Evolutionary conservation across 352 stramenopile species (phyloP), one percentile per base, ranked within the genome.

Genomic region (Phytophthora meadii): DNA sequence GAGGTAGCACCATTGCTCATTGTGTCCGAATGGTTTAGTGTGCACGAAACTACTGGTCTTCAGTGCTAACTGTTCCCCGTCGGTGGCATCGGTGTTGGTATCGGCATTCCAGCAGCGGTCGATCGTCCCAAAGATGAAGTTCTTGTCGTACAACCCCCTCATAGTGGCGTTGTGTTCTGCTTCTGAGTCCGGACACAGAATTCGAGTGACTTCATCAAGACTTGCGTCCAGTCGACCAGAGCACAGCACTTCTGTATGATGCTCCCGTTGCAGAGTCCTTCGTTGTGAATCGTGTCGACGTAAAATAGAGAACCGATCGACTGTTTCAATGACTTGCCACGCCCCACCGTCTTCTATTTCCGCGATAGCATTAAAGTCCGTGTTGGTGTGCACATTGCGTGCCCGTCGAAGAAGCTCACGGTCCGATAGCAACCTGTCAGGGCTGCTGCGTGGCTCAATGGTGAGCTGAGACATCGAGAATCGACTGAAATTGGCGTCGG

Each of bases 91-190:
- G 1, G 14, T 17, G 1, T 55, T 14, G 9, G 30, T 17, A 3
- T 55, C n/a, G 9, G 30, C 7, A 5, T 10, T 50, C n/a, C n/a
- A 6, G n/a, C n/a, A 17, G 2, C 61, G 68, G 17, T 70, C 67
- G 9, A 61, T 45, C 3, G 67, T 64, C 15, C 67, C 67, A 34
- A 75, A 75, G 50, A 70, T 75, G 37, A 66, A 75, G 5, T 68
- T 54, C 28, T 66, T 60, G 27, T 22, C 25, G 15, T 79, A 72
- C 5, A 80, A 40, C 12, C 59, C 75, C 11, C 5, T 15, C 72
- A 81, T 81, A 3, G 51, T 40, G 0, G 57, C 24, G 14, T 67
- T 58, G 51, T 72, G 76, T 3, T 61, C 61, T 10, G 32, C 61
- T 19, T 61, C 58, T 5, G 47, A 64, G n/a, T 22, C 42, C 4